Percentiles rank a stretch among this genome's conserved stretches.
These are phyloP conservation scores for Colletotrichum somersetense DNA, from an alignment of 2,329 filamentous ascomycete genomes.

Conservation along the genomic window DNA sequence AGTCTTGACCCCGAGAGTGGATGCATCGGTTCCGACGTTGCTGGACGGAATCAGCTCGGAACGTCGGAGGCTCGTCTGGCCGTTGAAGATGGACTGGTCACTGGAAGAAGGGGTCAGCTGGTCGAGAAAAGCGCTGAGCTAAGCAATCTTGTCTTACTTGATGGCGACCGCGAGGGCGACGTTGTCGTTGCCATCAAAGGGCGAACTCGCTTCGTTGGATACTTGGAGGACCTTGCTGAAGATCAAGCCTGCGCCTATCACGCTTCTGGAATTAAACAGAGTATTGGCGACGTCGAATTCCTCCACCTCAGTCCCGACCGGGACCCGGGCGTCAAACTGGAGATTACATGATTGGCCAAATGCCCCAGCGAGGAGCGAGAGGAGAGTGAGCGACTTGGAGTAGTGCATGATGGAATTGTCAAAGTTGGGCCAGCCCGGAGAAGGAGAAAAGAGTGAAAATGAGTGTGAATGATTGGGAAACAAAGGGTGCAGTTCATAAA, in stretches of 20 bases:
- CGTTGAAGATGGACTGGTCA: conserved; percentile 71
- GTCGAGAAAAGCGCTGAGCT: too few species aligned
- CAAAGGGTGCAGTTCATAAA: not conserved
- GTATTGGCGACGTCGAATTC: conserved; percentile 59
- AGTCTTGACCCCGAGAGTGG: conserved; percentile 68
- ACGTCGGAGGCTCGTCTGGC: conserved; percentile 71
- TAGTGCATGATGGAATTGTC: conserved; percentile 24
- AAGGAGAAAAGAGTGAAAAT: conserved; percentile 25
- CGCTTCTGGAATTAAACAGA: conserved; percentile 64
- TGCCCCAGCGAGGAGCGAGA: conserved; percentile 24
- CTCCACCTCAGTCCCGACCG: conserved; percentile 51
- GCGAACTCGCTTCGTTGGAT: conserved; percentile 50
- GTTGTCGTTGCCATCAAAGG: conserved; percentile 59
- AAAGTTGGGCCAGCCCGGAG: conserved; percentile 32
- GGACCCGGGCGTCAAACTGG: conserved; percentile 62
- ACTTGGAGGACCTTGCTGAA: conserved; percentile 65
- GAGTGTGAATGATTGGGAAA: conserved; percentile 6
- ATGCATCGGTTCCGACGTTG: conserved; percentile 63
- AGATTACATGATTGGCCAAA: conserved; percentile 48
- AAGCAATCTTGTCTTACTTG: conserved; percentile 15
- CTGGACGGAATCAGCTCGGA: conserved; percentile 66
- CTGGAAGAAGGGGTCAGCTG: conserved; percentile 41
- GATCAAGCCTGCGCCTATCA: conserved; percentile 64
- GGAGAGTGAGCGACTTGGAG: conserved; percentile 24
- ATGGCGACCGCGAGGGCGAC: conserved; percentile 67